A percentile compares a stretch with the other conserved stretches of the same genome.
Evolutionary conservation across 2,329 filamentous ascomycete species (phyloP).

Genomic region (Sarocladium brachiariae): DNA sequence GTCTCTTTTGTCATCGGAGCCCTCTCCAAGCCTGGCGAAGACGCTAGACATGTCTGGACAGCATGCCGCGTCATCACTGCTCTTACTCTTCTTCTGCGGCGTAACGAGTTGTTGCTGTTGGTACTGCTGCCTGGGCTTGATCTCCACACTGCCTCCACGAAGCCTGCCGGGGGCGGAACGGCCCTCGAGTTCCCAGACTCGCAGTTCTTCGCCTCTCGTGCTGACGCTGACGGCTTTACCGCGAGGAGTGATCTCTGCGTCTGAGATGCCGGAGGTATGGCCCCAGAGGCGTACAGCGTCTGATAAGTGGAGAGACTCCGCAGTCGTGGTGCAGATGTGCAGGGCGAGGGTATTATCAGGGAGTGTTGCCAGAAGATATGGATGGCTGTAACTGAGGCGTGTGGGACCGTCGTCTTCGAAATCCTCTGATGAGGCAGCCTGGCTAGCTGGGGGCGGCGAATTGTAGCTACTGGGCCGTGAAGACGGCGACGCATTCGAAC

Average conservation of each 20-base stretch:
- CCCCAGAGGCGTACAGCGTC: slow-evolving; percentile 76
- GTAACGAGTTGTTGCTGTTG: neutral
- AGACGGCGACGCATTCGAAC: slow-evolving; percentile 12
- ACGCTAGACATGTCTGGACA: neutral
- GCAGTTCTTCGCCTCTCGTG: slow-evolving; percentile 66
- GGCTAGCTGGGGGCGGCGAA: slow-evolving; percentile 2
- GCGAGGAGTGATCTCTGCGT: slow-evolving; percentile 74
- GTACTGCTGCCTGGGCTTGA: slow-evolving; percentile 31
- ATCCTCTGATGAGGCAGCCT: slow-evolving; percentile 9
- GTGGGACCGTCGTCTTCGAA: slow-evolving; percentile 44
- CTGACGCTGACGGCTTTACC: slow-evolving; percentile 91
- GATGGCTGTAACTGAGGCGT: slow-evolving; percentile 66
- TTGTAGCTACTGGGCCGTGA: slow-evolving; percentile 9
- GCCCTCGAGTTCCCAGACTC: slow-evolving; percentile 86
- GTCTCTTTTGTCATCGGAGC: slow-evolving; percentile 36
- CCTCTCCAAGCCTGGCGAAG: slow-evolving; percentile 7
- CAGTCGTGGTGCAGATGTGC: slow-evolving; percentile 71
- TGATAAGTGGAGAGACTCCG: slow-evolving; percentile 60
- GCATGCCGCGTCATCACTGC: neutral
- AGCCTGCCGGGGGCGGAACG: slow-evolving; percentile 29
- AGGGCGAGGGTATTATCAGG: slow-evolving; percentile 83
- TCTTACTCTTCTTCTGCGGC: neutral
- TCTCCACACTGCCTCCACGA: slow-evolving; percentile 45
- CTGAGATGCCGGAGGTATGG: slow-evolving; percentile 82
- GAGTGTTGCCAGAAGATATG: slow-evolving; percentile 77